Base-by-base conservation (phyloP, 23 red algal species). In the Pyropia yezoensis region DNA sequence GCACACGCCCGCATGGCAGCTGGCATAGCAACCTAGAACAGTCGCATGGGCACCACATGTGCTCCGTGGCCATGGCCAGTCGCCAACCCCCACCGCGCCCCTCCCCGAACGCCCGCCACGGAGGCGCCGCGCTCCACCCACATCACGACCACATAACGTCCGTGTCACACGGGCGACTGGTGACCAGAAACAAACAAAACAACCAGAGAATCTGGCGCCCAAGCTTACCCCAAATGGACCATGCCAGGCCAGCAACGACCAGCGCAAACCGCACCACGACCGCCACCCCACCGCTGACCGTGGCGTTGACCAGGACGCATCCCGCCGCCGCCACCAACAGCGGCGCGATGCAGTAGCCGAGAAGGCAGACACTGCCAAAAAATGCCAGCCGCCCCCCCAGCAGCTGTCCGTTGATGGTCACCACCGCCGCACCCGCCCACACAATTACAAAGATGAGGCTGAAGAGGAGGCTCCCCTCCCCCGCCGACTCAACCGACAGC, bases 321-420 rank as follows among this genome's bases (percentile, higher is more conserved):
- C 83, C 55, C n/a, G 76, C 59, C 11, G 94, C 80, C 27, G 70
- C 85, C 27, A 98, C 64, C 28, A 98, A 52, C 14, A 98, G 39
- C 8, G 94, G 94, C 30, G 83, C 83, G 39, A 98, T 80, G 28
- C 84, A 89, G 56, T 98, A 98, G 14, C 94, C 94, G 32, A 98
- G 77, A 14, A 98, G 54, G 61, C 94, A 98, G 27, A 98, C 77
- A 30, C 83, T 91, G 75, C 88, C 81, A 72, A 98, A 98, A 22
- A 98, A 90, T 0, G 94, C 84, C 75, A 98, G 62, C 57, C 63
- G 52, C 52, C 85, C 84, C 18, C 94, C 94, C n/a, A 98, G 71
- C 47, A 98, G 82, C 62, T 89, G 80, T 7, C 81, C 94, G 59
- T 98, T 98, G 47, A 98, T 30, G 14, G 94, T 98, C 18, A 98